These are phyloP conservation scores for Tuber microsphaerosporum DNA, from an alignment of 495 filamentous ascomycete genomes.

Conservation along the genomic window DNA sequence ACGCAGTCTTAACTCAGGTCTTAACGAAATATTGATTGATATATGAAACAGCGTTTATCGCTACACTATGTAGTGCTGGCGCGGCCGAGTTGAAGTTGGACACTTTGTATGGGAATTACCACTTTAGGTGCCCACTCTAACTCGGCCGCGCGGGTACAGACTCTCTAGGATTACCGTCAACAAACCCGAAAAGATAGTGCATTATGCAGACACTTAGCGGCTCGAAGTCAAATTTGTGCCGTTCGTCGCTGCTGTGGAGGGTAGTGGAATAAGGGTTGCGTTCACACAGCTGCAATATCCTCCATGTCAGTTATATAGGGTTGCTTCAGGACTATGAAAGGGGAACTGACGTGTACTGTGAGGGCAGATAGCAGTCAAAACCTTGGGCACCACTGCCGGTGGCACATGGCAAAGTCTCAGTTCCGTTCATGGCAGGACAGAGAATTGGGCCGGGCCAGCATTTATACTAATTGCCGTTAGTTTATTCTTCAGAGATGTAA, in stretches of 20 bases:
- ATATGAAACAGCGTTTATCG: not conserved
- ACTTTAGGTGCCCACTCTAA: not conserved
- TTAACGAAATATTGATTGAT: not conserved
- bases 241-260: not conserved
- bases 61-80: not conserved
- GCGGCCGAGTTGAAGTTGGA: not conserved
- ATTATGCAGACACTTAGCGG: not conserved
- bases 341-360: not conserved
- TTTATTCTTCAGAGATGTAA: not conserved
- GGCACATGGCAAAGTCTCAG: not conserved
- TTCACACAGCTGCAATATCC: not conserved
- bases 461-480: not conserved
- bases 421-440: not conserved
- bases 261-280: not conserved
- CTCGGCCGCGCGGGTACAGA: not conserved
- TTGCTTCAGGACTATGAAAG: not conserved
- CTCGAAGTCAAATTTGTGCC: not conserved
- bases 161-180: not conserved
- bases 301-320: not conserved
- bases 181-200: not conserved
- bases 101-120: not conserved
- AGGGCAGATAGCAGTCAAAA: not conserved
- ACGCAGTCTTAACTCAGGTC: not conserved
- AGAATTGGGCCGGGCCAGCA: not conserved
- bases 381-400: not conserved